Conservation (phyloP, 345 rosid species). For the Orychophragmus violaceus region DNA sequence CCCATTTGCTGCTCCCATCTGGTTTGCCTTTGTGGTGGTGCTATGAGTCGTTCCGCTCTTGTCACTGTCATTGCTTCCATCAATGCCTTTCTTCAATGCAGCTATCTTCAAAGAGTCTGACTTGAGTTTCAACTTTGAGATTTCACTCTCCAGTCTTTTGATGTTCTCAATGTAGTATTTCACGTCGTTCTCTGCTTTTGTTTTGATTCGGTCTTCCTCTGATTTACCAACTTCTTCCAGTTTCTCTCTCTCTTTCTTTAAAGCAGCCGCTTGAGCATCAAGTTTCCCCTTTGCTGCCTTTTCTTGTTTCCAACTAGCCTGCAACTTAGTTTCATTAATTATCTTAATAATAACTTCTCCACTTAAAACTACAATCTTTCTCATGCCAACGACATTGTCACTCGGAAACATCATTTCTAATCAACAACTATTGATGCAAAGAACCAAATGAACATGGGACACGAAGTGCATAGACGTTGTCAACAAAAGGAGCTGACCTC, state of each 20-base stretch:
- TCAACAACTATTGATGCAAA: slow-evolving; percentile 3
- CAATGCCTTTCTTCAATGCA: slow-evolving; percentile 36
- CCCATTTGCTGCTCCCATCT: neutral
- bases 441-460: neutral
- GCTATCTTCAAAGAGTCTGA: slow-evolving; percentile 41
- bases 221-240: slow-evolving; percentile 38
- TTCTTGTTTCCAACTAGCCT: slow-evolving; percentile 83
- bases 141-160: slow-evolving; percentile 27
- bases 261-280: slow-evolving; percentile 26
- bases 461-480: neutral
- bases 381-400: neutral
- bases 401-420: too few relatives aligned
- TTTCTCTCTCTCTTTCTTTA: slow-evolving; percentile 33
- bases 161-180: slow-evolving; percentile 31
- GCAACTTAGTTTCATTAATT: slow-evolving; percentile 31
- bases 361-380: neutral
- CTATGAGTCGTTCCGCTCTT: neutral
- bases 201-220: slow-evolving; percentile 36
- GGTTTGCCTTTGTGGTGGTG: slow-evolving; percentile 4
- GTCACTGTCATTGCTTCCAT: slow-evolving; percentile 26
- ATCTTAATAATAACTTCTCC: neutral
- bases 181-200: slow-evolving; percentile 33
- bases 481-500: slow-evolving; percentile 27
- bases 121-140: slow-evolving; percentile 37
- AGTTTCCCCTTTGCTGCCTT: slow-evolving; percentile 35